Base-by-base conservation (phyloP, 2,329 filamentous ascomycete genomes). In the Colletotrichum scovillei region DNA sequence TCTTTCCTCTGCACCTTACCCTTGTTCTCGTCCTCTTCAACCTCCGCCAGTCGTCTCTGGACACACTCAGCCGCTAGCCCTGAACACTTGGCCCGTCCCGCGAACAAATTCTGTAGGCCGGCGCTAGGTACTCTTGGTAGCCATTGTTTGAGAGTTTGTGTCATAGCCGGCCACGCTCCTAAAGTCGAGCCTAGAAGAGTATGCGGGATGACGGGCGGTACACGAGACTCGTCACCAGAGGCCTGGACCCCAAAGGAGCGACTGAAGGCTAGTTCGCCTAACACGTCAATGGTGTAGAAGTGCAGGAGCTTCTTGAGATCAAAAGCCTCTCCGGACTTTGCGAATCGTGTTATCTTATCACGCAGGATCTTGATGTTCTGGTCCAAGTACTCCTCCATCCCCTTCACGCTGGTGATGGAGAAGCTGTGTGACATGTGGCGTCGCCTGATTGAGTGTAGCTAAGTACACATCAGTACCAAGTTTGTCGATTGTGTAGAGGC, bases 301-400 rank as follows among this genome's bases (percentile, higher is more conserved):
- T 78, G 77, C 3, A 82, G 63, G 0, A 76, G 14, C 52, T 78
- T 79, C 59, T 82, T 82, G 5, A 82, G 74, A 60, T 82, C 78
- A 38, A 83, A 81, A 3, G 35, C 52, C 30, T 77, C 38, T 1
- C 75, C 68, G 1, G 53, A 57, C 5, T 53, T 30, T 22, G 73
- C 67, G 58, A 75, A 70, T 0, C 26, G 14, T 1, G 62, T 32
- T 22, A 81, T 76, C 62, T 77, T 79, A 1, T 76, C 60, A 8
- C 73, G 76, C 6, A 83, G 70, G 12, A 80, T 77, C 11, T 60
- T 66, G 28, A 82, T 79, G 69, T 82, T 80, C 6, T 52, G 14
- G 30, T 83, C 81, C 1, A 83, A 58, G 46, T 80, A 76, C 30
- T 75, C 69, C 60, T 83, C 81, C 82, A 83, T 83, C 11, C 79